These are phyloP conservation scores for Lolium rigidum DNA, from an alignment of 176 grass and related monocot genomes.

Conservation along the genomic window DNA sequence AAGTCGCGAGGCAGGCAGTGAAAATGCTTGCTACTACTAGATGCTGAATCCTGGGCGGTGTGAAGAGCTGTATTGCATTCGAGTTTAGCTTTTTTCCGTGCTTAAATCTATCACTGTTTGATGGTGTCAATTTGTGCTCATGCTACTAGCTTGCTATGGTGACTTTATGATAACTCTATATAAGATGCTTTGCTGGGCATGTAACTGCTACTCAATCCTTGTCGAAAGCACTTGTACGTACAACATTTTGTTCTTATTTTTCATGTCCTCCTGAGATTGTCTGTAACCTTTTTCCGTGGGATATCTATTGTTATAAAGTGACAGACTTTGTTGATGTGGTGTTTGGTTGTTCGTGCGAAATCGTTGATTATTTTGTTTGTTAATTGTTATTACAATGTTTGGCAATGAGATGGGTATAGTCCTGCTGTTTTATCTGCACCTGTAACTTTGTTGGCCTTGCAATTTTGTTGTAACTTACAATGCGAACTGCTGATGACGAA, in stretches of 20 bases:
- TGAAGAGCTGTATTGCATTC: neutral
- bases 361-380: no score
- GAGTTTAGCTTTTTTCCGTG: conserved; percentile 15
- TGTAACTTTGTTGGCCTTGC: neutral
- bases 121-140: conserved; percentile 31
- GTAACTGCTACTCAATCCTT: neutral
- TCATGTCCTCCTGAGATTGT: neutral
- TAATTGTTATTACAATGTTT: no score
- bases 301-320: neutral
- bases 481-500: neutral
- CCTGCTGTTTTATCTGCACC: neutral
- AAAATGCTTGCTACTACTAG: neutral
- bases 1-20: conserved; percentile 70
- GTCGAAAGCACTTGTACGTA: neutral
- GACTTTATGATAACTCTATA: neutral
- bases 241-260: neutral
- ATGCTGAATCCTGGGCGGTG: neutral
- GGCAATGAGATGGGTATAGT: neutral
- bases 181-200: conserved; percentile 6
- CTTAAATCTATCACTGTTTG: conserved; percentile 20
- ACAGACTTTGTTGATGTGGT: neutral
- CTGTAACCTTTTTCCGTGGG: neutral
- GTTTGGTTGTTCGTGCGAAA: neutral
- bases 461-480: neutral
- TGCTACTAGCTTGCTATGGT: neutral